Evolutionary conservation across 2,329 filamentous ascomycete species (phyloP).

Genomic region (Gliomastix tumulicola): DNA sequence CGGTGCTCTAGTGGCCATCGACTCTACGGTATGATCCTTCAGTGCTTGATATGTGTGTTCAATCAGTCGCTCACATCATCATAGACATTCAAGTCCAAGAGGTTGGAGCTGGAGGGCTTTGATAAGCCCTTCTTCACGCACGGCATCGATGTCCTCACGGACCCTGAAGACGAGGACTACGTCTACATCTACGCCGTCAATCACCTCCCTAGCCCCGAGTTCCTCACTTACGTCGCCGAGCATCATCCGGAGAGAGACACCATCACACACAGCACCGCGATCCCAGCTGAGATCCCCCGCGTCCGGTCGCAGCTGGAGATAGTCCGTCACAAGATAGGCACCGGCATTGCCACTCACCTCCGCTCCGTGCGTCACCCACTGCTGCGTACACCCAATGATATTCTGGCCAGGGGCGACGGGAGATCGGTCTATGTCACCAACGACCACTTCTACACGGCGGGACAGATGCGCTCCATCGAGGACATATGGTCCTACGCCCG

Average conservation of each 20-base stretch:
- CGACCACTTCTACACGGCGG: conserved; percentile 47
- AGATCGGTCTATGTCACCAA: conserved; percentile 55
- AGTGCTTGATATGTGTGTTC: no score
- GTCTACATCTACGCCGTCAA: conserved; percentile 58
- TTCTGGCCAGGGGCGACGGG: conserved; percentile 36
- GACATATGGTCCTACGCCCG: conserved; percentile 27
- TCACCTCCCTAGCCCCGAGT: conserved; percentile 43
- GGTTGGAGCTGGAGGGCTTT: conserved; percentile 44
- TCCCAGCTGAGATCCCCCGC: conserved; percentile 19
- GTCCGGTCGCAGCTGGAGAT: conserved; percentile 49
- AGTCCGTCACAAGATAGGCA: conserved; percentile 44
- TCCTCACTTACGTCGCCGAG: conserved; percentile 19
- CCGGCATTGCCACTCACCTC: conserved; percentile 32
- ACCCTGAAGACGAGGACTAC: conserved; percentile 28
- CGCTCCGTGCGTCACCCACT: conserved; percentile 45
- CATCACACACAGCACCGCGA: neutral
- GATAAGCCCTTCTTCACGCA: conserved; percentile 48
- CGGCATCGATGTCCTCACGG: conserved; percentile 52
- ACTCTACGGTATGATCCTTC: no score
- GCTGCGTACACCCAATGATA: conserved; percentile 52
- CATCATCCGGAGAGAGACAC: neutral
- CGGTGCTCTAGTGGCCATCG: no score
- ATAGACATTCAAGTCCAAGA: conserved; percentile 35
- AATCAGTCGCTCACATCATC: neutral
- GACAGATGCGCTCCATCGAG: conserved; percentile 38